phyloP scores from a whole-genome alignment of 352 stramenopile species.

The Globisporangium lucens region DNA sequence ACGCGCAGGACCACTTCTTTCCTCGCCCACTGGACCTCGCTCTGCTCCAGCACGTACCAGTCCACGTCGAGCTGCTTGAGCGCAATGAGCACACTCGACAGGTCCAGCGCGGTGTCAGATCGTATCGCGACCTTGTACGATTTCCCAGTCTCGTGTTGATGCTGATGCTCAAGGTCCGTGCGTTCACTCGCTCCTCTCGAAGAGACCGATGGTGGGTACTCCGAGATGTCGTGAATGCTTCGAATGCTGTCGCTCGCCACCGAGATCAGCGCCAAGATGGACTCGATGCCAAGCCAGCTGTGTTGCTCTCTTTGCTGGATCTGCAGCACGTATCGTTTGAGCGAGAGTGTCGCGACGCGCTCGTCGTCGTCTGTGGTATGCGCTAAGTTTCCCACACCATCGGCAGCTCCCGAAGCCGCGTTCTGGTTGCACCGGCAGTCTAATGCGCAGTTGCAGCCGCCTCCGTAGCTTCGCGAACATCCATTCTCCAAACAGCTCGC shows the following conservation, averaged over 20 bases:
- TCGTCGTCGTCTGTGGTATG: slow-evolving; percentile 1
- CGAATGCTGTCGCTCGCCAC: slow-evolving; percentile 31
- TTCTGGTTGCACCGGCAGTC: slow-evolving; percentile 43
- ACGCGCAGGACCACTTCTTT: slow-evolving; percentile 70
- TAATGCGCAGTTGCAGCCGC: slow-evolving; percentile 53
- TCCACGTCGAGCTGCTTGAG: slow-evolving; percentile 31
- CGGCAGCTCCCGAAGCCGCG: slow-evolving; percentile 9
- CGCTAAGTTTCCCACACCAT: neutral
- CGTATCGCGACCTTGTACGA: slow-evolving; percentile 29
- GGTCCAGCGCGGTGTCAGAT: slow-evolving; percentile 26
- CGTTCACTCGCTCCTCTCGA: neutral
- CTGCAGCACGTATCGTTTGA: slow-evolving; percentile 33
- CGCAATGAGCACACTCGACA: slow-evolving; percentile 18
- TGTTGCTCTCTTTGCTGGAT: slow-evolving; percentile 23
- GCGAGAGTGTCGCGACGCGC: slow-evolving; percentile 13
- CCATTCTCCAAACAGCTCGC: slow-evolving; percentile 67
- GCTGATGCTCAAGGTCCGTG: neutral
- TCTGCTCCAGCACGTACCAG: slow-evolving; percentile 36
- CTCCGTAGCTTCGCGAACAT: slow-evolving; percentile 60
- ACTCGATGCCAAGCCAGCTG: slow-evolving; percentile 19
- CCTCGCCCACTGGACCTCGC: slow-evolving; percentile 35
- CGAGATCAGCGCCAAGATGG: slow-evolving; percentile 41
- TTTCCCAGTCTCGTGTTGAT: neutral
- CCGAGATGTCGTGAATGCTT: slow-evolving; percentile 40
- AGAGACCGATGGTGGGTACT: slow-evolving; percentile 6